phyloP scores from a whole-genome alignment of 2,329 filamentous ascomycete species.

The Ophiostoma montium region DNA sequence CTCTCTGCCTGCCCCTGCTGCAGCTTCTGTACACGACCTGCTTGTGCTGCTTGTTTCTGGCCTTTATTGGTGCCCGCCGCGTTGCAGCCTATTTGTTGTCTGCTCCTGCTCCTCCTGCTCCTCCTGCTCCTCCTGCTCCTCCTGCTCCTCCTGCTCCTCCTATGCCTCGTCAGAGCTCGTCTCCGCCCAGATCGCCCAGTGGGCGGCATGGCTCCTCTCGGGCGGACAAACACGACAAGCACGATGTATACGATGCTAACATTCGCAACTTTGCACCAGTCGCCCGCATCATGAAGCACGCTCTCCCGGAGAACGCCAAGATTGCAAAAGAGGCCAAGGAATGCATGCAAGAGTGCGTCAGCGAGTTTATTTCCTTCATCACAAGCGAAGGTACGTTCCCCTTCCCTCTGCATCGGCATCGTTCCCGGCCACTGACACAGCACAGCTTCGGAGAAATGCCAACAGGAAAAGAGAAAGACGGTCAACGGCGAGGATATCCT shows the following conservation, averaged over 20 bases:
- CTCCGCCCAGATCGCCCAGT: slow-evolving; percentile 33
- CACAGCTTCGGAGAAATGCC: slow-evolving; percentile 93
- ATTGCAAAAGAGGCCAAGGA: slow-evolving; percentile 99
- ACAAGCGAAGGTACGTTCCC: slow-evolving; percentile 76
- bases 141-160: neutral
- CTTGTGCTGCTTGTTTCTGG: slow-evolving; percentile 15
- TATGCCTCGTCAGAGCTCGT: slow-evolving; percentile 44
- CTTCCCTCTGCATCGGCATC: neutral
- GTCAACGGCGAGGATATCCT: slow-evolving; percentile 98
- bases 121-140: neutral
- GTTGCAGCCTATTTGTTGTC: neutral
- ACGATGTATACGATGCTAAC: slow-evolving; percentile 66
- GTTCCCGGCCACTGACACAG: neutral
- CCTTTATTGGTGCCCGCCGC: neutral
- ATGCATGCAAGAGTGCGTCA: slow-evolving; percentile 99
- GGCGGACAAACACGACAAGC: slow-evolving; percentile 20
- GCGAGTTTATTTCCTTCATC: slow-evolving; percentile 99
- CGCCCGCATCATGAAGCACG: slow-evolving; percentile 97
- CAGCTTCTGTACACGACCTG: neutral
- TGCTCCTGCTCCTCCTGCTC: no score
- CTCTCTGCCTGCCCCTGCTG: neutral
- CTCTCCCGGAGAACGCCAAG: slow-evolving; percentile 93
- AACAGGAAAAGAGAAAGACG: slow-evolving; percentile 98
- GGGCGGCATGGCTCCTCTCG: slow-evolving; percentile 24
- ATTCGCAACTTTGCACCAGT: slow-evolving; percentile 92